Percentiles rank a stretch among this genome's conserved stretches.
phyloP scores from a whole-genome alignment of 306 rosid genomes.

The Cajanus cajan region DNA sequence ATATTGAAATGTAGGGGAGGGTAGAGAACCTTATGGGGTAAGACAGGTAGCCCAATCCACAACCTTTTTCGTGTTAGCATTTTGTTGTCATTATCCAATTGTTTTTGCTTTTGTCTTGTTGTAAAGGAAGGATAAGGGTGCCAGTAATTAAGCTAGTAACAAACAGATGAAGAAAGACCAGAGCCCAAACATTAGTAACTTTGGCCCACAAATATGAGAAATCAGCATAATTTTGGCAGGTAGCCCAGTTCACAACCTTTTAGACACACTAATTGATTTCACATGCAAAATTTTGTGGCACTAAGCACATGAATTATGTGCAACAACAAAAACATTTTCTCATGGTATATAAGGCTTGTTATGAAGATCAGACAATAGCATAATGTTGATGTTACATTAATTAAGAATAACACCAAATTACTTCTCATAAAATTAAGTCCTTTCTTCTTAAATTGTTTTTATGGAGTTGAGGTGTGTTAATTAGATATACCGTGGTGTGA shows the following conservation, averaged over 20 bases:
- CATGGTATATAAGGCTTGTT: not conserved
- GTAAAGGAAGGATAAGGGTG: not conserved
- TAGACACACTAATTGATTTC: too few species aligned
- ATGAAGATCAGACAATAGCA: not conserved
- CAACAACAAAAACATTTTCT: too few species aligned
- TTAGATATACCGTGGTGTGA: too few species aligned
- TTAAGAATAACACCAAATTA: too few species aligned
- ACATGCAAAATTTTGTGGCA: too few species aligned
- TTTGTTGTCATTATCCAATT: not conserved
- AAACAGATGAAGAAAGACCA: not conserved
- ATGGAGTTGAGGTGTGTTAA: not conserved
- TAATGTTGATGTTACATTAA: not conserved
- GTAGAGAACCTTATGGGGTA: not conserved
- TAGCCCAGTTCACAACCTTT: too few species aligned
- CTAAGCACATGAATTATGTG: too few species aligned
- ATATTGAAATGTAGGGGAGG: constrained; percentile 25
- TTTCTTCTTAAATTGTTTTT: not conserved
- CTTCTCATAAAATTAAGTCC: too few species aligned
- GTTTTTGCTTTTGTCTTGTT: not conserved
- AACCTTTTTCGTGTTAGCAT: not conserved
- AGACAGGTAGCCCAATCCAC: constrained; percentile 25
- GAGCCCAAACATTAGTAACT: not conserved
- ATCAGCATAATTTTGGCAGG: too few species aligned
- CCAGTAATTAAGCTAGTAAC: not conserved
- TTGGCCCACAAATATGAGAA: not conserved